A percentile compares a stretch with the other conserved stretches of the same genome.
These are phyloP conservation scores for Cordyceps militaris DNA, from an alignment of 2,329 filamentous ascomycete species.

Conservation along the genomic window DNA sequence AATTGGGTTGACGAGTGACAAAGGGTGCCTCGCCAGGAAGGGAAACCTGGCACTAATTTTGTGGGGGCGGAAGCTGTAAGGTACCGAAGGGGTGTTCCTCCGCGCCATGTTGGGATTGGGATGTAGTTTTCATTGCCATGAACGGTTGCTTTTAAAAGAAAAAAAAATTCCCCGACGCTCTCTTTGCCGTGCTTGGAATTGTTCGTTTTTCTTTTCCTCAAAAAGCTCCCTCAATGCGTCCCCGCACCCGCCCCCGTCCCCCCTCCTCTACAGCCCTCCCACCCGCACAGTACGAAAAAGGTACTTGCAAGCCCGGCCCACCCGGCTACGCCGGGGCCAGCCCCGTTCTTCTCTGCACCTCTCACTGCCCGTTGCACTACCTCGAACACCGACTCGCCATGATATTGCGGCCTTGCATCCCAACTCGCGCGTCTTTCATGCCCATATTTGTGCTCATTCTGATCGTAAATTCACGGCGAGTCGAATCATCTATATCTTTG, in stretches of 20 bases:
- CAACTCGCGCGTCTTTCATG: conserved; percentile 25
- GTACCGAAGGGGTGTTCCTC: background rate
- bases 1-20: conserved; percentile 3
- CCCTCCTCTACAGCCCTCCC: background rate
- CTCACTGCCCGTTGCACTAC: conserved; percentile 5
- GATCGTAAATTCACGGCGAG: conserved; percentile 38
- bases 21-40: conserved; percentile 4
- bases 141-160: background rate
- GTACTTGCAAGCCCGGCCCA: conserved; percentile 8
- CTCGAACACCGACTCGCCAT: background rate
- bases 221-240: background rate
- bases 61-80: conserved; percentile 7
- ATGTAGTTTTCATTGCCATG: background rate
- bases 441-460: conserved; percentile 60
- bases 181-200: background rate
- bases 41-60: conserved; percentile 7
- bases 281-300: background rate
- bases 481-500: conserved; percentile 10
- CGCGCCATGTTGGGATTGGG: background rate
- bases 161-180: background rate
- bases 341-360: conserved; percentile 1
- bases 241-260: background rate
- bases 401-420: background rate
- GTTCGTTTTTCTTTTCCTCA: background rate
- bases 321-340: conserved; percentile 8